Evolutionary conservation across 2,329 filamentous ascomycete genomes (phyloP).

Genomic region (Fulvia fulva): DNA sequence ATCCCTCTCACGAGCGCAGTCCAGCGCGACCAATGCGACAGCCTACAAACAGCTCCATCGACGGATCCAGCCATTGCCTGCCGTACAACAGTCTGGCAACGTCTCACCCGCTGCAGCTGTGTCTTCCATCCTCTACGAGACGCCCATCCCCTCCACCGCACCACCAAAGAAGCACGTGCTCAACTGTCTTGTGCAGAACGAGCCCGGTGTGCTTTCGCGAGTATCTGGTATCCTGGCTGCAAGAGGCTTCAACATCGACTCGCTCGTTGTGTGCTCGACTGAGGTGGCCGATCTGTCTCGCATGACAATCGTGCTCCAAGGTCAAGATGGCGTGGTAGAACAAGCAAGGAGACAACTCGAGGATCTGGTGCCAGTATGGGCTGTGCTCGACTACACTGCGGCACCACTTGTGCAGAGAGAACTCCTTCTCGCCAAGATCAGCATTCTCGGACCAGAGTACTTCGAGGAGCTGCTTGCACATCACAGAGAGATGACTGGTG

Average conservation of each 20-base stretch:
- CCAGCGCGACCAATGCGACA: slow-evolving; percentile 71
- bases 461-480: slow-evolving; percentile 95
- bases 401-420: slow-evolving; percentile 93
- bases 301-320: slow-evolving; percentile 97
- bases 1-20: not conserved
- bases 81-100: slow-evolving; percentile 57
- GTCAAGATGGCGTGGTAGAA: slow-evolving; percentile 95
- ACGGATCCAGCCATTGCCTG: slow-evolving; percentile 79
- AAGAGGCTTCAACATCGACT: slow-evolving; percentile 98
- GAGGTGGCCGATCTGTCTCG: slow-evolving; percentile 94
- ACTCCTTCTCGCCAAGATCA: slow-evolving; percentile 90
- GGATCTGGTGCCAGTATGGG: slow-evolving; percentile 96
- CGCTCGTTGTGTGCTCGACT: slow-evolving; percentile 93
- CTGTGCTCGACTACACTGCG: slow-evolving; percentile 91
- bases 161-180: slow-evolving; percentile 93
- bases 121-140: slow-evolving; percentile 98
- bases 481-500: slow-evolving; percentile 79
- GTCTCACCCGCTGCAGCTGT: slow-evolving; percentile 89
- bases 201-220: slow-evolving; percentile 93
- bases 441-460: slow-evolving; percentile 94
- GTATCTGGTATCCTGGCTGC: slow-evolving; percentile 95
- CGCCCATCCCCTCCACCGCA: slow-evolving; percentile 73
- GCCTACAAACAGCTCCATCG: slow-evolving; percentile 95
- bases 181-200: slow-evolving; percentile 98
- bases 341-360: slow-evolving; percentile 93